A percentile compares a stretch with the other conserved stretches of the same genome.
Conservation (phyloP, 2,329 filamentous ascomycete genomes). For the Chaetomium strumarium region DNA sequence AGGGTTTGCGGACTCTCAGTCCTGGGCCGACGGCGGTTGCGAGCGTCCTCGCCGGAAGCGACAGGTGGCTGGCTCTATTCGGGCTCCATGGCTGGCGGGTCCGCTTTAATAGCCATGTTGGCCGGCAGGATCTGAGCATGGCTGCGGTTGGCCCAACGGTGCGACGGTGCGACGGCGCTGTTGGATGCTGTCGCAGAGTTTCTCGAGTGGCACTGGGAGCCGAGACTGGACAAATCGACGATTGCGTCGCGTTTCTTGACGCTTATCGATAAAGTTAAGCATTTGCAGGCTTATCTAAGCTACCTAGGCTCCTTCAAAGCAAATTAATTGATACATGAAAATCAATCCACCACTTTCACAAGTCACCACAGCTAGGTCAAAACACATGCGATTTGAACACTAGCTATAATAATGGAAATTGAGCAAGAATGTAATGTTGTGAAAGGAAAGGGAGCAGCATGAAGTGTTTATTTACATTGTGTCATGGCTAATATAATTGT, state of each 20-base stretch:
- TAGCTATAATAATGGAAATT: no score
- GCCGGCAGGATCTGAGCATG: conserved; percentile 25
- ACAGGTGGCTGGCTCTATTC: neutral
- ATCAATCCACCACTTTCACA: no score
- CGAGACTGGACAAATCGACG: conserved; percentile 2
- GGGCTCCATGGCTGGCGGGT: conserved; percentile 15
- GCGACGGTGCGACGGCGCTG: conserved; percentile 3
- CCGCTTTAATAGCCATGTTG: conserved; percentile 20
- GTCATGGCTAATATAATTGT: no score
- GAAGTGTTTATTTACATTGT: no score
- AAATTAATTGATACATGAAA: no score
- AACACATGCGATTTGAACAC: no score
- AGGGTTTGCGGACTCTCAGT: neutral
- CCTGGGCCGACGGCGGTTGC: conserved; percentile 10
- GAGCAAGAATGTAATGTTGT: no score
- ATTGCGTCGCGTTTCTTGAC: neutral
- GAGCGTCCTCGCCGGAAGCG: conserved; percentile 11
- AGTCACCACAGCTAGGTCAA: no score
- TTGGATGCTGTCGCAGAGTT: conserved; percentile 4
- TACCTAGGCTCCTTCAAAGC: neutral
- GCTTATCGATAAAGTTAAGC: conserved; percentile 7
- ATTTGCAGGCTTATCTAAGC: neutral
- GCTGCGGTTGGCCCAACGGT: conserved; percentile 11
- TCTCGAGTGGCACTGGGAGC: neutral
- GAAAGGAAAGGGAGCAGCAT: no score